Evolutionary conservation across 164 flowering plant genomes (phyloP), one percentile per base, ranked within the genome.

Genomic region (Kalanchoe fedtschenkoi): DNA sequence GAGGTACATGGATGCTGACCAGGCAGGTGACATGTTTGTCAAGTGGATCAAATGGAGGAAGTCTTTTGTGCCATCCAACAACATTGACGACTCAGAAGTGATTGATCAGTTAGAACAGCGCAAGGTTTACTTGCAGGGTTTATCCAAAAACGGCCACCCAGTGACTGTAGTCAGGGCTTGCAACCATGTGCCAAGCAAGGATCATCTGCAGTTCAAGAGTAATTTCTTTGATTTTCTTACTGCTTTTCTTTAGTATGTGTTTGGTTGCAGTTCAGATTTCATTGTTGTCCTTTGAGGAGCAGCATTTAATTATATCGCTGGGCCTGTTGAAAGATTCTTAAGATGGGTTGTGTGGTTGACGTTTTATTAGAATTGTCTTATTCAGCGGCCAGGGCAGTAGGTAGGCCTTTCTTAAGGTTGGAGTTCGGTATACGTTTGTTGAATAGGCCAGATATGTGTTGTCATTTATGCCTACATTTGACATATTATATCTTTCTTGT

Each of bases 1-100:
- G 22, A 80, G 88, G 61, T 86, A 88, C 62, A 86, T 88, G 96
- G 83, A 86, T 69, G 64, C 85, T n/a, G 82, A 79, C 0, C 83
- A 82, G 60, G 97, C 95, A 33, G 88, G 90, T 0, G 85, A 83
- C 77, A 86, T 91, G 96, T 86, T 85, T 69, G 88, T 80, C 3
- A 73, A 82, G 68, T 86, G 91, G 97, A 74, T 65, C 58, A 79
- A 85, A 62, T 91, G 96, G 97, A 86, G 97, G 70, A 72, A 76
- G 38, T 59, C 71, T 8, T 62, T 83, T 35, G 90, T 81, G 19
- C 93, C 91, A 0, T 67, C 68, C 15, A 88, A 87, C 2, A 78
- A 37, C 67, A 77, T 91, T 34, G 74, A 87, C 14, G 91, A 83
- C 0, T 71, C 79, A 19, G 89, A 91, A 71, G 78, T 91, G 0